phyloP scores from a whole-genome alignment of 164 flowering plant genomes.

The Aristolochia californica region DNA sequence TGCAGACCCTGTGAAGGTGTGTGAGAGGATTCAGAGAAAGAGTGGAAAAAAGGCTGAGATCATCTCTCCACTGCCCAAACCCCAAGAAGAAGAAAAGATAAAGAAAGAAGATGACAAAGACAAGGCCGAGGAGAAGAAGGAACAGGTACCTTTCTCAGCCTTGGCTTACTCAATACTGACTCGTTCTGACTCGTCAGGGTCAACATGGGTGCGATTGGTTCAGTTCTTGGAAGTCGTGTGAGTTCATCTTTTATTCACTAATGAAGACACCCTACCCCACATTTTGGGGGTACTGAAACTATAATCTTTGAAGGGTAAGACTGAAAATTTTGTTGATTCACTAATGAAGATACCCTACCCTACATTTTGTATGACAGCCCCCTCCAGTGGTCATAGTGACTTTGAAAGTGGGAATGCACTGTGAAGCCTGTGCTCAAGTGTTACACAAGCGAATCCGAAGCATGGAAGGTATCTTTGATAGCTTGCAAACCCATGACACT shows the following conservation, averaged over 20 bases:
- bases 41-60: constrained; percentile 64
- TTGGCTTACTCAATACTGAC: neutral
- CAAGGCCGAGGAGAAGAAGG: constrained; percentile 34
- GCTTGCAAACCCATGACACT: neutral
- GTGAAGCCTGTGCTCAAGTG: constrained; percentile 83
- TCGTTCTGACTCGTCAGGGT: neutral
- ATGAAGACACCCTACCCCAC: too few relatives aligned
- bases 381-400: constrained; percentile 41
- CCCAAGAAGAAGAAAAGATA: constrained; percentile 39
- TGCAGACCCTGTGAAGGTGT: constrained; percentile 70
- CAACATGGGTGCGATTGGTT: neutral
- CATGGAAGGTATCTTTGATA: constrained; percentile 39
- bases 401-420: constrained; percentile 66
- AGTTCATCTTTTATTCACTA: too few relatives aligned
- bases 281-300: too few relatives aligned
- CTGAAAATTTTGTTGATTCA: too few relatives aligned
- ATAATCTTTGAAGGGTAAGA: too few relatives aligned
- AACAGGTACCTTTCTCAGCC: constrained; percentile 32
- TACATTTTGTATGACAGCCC: constrained; percentile 33
- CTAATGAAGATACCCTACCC: neutral
- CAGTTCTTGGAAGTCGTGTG: too few relatives aligned
- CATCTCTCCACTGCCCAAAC: constrained; percentile 73
- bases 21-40: constrained; percentile 69
- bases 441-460: constrained; percentile 51
- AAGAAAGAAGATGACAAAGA: constrained; percentile 19